Evolutionary conservation across 306 rosid species (phyloP), one percentile per base, ranked within the genome.

Genomic region (Castanea crenata): DNA sequence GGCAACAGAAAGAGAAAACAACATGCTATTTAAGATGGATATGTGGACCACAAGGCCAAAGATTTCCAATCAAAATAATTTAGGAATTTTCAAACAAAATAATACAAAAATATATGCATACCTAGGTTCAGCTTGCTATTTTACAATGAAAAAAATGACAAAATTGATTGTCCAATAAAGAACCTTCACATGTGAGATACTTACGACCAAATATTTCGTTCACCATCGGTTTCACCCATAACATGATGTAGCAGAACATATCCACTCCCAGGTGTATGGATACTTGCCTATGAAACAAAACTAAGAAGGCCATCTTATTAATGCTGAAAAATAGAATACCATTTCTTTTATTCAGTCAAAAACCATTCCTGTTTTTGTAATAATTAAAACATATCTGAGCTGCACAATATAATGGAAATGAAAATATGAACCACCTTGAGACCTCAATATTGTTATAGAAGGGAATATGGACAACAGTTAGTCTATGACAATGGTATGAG

Each of bases 191-290:
- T 73, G 49, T 82, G 74, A 78, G 81, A 78, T 86, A 94, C 98
- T 76, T 91, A 91, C 99, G 99, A 91, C 97, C 99, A 94, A 82
- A 92, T 77, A 78, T 92, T 97, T 62, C 89, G 95, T 4, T 92
- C 93, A 68, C 97, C 99, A 69, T 90, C 97, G 75, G 95, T 73
- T 90, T 94, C 99, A 74, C 99, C 99, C 99, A 94, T 92, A 70
- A 94, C 95, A 44, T 94, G 99, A 85, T 94, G 97, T 80, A 94
- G 91, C 78, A 94, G 93, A 79, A 92, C 97, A 84, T 94, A 94
- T 74, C 99, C 99, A 91, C 95, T 92, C 83, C 99, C 99, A 2
- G 99, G 95, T 78, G 94, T 86, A 82, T 92, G 90, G 79, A 91
- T 88, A 76, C 89, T 92, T 71, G 81, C 91, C 99, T 94, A 82